These are phyloP conservation scores for Takashimella tepidaria DNA, from an alignment of 1,284 basidiomycete species.

Conservation along the genomic window DNA sequence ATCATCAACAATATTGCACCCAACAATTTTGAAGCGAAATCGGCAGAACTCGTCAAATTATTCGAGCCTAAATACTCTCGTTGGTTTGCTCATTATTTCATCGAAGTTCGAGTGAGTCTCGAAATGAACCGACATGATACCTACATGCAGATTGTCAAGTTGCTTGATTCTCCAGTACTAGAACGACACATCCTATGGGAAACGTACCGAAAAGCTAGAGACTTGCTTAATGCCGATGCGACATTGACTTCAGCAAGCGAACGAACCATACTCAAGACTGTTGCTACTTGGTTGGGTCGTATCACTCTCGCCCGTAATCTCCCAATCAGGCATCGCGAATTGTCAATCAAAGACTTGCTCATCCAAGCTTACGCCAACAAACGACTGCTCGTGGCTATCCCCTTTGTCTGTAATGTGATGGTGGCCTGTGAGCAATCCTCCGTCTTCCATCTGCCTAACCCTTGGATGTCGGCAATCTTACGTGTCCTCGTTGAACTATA, in stretches of 20 bases:
- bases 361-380: conserved; percentile 92
- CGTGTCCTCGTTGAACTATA: conserved; percentile 91
- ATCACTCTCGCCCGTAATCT: conserved; percentile 88
- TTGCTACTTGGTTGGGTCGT: conserved; percentile 90
- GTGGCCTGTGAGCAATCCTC: conserved; percentile 83
- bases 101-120: conserved; percentile 89
- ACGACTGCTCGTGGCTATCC: conserved; percentile 88
- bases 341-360: conserved; percentile 94
- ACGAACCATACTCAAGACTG: conserved; percentile 83
- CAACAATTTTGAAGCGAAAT: conserved; percentile 83
- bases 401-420: conserved; percentile 96
- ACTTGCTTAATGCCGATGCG: conserved; percentile 86
- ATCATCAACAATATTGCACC: conserved; percentile 97
- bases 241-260: conserved; percentile 80
- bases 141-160: conserved; percentile 89
- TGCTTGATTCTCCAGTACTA: conserved; percentile 62
- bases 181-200: conserved; percentile 82
- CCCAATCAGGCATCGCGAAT: conserved; percentile 87
- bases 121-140: conserved; percentile 97
- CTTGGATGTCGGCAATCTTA: conserved; percentile 95
- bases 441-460: conserved; percentile 94
- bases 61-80: conserved; percentile 77
- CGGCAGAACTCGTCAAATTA: conserved; percentile 72
- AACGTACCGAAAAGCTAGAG: conserved; percentile 80
- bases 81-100: conserved; percentile 98